phyloP scores from a whole-genome alignment of 352 stramenopile species.

The Globisporangium acanthophoron region DNA sequence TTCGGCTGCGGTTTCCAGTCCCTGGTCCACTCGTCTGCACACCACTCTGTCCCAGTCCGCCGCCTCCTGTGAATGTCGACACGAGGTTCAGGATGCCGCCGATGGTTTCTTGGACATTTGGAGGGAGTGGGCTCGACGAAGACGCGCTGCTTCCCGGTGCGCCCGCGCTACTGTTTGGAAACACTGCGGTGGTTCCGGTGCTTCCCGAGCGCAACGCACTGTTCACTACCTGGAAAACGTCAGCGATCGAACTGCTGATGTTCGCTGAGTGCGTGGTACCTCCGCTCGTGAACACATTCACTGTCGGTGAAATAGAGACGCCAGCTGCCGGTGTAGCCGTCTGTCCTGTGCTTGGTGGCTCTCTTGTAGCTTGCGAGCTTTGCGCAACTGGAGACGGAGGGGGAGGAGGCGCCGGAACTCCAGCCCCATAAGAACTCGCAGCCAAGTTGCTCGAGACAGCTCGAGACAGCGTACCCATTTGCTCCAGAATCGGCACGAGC shows the following conservation, averaged over 20 bases:
- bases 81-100: conserved; percentile 10
- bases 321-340: background rate
- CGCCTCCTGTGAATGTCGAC: conserved; percentile 4
- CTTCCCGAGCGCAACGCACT: background rate
- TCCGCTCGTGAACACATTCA: conserved; percentile 11
- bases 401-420: background rate
- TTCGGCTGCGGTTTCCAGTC: background rate
- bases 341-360: background rate
- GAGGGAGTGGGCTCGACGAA: background rate
- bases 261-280: conserved; percentile 1
- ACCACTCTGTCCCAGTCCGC: background rate
- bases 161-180: background rate
- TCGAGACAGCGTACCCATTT: conserved; percentile 9
- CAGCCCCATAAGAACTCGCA: conserved; percentile 11
- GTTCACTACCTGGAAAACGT: conserved; percentile 8
- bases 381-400: background rate
- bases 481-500: conserved; percentile 17
- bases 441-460: conserved; percentile 11
- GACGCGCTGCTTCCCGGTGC: background rate
- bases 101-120: background rate
- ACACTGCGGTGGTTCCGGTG: background rate
- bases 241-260: conserved; percentile 12
- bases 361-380: background rate
- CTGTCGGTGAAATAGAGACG: conserved; percentile 6
- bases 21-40: background rate